These are phyloP conservation scores for Plenodomus tracheiphilus DNA, from an alignment of 2,329 filamentous ascomycete genomes.

Conservation along the genomic window DNA sequence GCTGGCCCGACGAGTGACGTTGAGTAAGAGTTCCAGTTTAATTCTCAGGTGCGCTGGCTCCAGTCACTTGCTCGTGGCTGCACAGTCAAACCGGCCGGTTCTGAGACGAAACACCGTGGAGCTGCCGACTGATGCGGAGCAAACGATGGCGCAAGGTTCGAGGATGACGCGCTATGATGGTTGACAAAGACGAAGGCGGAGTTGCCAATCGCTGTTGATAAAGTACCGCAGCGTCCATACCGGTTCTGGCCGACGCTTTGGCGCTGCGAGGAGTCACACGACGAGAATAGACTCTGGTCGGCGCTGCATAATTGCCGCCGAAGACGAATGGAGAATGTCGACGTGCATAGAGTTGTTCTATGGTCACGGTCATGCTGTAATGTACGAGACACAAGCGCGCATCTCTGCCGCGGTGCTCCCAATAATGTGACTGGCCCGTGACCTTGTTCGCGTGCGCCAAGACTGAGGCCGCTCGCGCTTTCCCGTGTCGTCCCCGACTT, in stretches of 20 bases:
- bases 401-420: conserved; percentile 12
- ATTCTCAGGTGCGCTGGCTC: conserved; percentile 39
- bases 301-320: conserved; percentile 1
- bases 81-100: conserved; percentile 15
- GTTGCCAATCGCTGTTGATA: conserved; percentile 33
- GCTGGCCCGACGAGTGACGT: conserved; percentile 34
- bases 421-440: conserved; percentile 12
- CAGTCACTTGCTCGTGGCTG: conserved; percentile 27
- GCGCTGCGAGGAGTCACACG: conserved; percentile 28
- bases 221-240: conserved; percentile 22
- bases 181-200: conserved; percentile 28
- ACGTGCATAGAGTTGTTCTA: neutral
- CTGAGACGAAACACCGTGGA: conserved; percentile 26
- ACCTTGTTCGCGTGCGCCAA: conserved; percentile 20
- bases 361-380: conserved; percentile 1
- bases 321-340: neutral
- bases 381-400: neutral
- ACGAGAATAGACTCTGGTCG: conserved; percentile 12
- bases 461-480: conserved; percentile 16
- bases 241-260: conserved; percentile 16
- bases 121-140: conserved; percentile 20
- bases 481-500: conserved; percentile 1
- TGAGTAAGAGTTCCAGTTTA: conserved; percentile 33
- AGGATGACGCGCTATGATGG: conserved; percentile 35
- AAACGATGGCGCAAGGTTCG: conserved; percentile 21